phyloP scores from a whole-genome alignment of 1,139 yeast species.

The Zygoascus sp. region DNA sequence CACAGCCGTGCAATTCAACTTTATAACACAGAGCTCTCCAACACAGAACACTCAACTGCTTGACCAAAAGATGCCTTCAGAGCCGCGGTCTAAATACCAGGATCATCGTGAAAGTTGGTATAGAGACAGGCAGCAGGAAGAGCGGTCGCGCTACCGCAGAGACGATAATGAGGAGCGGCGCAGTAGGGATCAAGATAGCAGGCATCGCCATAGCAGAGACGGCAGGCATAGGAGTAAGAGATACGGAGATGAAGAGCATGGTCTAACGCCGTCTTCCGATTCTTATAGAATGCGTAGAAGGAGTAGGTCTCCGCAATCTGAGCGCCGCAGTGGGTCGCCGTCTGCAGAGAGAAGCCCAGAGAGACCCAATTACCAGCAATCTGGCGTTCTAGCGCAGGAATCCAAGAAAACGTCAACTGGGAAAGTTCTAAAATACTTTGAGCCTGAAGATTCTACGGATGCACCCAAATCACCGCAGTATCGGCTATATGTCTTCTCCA shows the following conservation, averaged over 20 bases:
- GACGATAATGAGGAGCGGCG: background rate
- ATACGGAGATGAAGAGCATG: too few relatives aligned
- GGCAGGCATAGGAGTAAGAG: background rate
- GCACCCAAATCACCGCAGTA: conserved; percentile 31
- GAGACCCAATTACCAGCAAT: conserved; percentile 41
- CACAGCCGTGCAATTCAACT: conserved; percentile 7
- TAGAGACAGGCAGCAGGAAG: conserved; percentile 7
- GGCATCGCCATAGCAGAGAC: background rate
- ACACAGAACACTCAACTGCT: background rate
- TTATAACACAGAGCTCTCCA: background rate
- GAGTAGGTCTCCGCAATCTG: conserved; percentile 5
- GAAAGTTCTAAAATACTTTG: conserved; percentile 41
- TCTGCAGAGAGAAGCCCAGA: conserved; percentile 23
- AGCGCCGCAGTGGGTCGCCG: background rate
- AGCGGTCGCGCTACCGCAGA: background rate
- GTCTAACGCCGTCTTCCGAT: too few relatives aligned
- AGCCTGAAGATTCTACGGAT: conserved; percentile 40
- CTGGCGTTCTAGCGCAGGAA: conserved; percentile 47
- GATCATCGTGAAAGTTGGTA: conserved; percentile 8
- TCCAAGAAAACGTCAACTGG: conserved; percentile 40
- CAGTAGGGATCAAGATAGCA: background rate
- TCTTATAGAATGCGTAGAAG: too few relatives aligned
- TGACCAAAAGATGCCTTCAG: background rate
- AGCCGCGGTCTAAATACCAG: conserved; percentile 5
- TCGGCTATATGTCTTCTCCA: conserved; percentile 23